Conservation (phyloP, 2,329 filamentous ascomycete species). For the Scleromitrula shiraiana region DNA sequence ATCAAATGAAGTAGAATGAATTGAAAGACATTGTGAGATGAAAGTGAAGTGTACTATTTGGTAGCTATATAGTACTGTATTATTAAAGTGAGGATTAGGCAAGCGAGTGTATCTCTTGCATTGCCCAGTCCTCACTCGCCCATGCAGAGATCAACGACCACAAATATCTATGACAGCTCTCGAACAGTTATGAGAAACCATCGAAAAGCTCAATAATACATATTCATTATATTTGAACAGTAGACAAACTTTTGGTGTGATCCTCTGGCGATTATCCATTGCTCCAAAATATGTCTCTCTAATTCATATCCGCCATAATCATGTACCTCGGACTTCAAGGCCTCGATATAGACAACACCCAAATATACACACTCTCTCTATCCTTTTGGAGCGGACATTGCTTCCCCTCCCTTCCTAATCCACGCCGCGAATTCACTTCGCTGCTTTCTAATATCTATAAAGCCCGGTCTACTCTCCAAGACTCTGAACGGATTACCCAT, state of each 20-base stretch:
- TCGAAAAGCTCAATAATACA: background rate
- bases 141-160: too few relatives aligned
- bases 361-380: background rate
- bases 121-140: too few relatives aligned
- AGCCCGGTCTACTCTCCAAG: constrained; percentile 74
- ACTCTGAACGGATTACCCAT: constrained; percentile 71
- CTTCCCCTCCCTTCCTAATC: constrained; percentile 40
- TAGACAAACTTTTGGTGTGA: background rate
- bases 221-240: background rate
- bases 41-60: too few relatives aligned
- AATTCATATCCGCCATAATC: background rate
- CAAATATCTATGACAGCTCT: too few relatives aligned
- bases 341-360: background rate
- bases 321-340: background rate
- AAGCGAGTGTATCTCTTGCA: too few relatives aligned
- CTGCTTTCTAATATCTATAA: constrained; percentile 79
- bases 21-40: too few relatives aligned
- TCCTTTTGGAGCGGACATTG: background rate
- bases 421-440: constrained; percentile 72
- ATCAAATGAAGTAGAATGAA: too few relatives aligned
- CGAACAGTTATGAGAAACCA: too few relatives aligned
- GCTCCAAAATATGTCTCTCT: background rate
- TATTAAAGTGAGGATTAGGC: too few relatives aligned
- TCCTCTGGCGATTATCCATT: too few relatives aligned
- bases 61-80: too few relatives aligned